These are phyloP conservation scores for Rhizophagus clarus DNA, from an alignment of 192 early-diverging fungal genomes.

Conservation along the genomic window DNA sequence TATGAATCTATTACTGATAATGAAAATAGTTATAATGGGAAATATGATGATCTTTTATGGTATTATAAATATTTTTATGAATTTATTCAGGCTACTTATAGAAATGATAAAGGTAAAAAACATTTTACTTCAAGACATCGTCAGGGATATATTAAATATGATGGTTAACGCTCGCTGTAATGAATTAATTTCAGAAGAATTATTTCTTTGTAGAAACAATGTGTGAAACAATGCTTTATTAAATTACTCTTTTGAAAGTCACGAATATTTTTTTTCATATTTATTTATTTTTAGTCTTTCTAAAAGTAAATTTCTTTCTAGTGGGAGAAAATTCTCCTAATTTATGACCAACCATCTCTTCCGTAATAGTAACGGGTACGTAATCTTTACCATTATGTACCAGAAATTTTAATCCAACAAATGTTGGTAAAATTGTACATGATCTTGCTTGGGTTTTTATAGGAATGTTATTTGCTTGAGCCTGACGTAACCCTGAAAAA, in stretches of 20 bases:
- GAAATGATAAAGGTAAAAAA: conserved; percentile 54
- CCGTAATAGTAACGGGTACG: conserved; percentile 78
- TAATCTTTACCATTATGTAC: conserved; percentile 95
- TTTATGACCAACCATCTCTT: conserved; percentile 94
- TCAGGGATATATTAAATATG: conserved; percentile 63
- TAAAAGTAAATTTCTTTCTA: conserved; percentile 80
- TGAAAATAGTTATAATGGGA: conserved; percentile 60
- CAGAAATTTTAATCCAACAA: conserved; percentile 85
- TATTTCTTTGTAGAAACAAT: too few relatives aligned
- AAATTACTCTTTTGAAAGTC: too few relatives aligned
- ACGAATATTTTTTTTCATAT: too few relatives aligned
- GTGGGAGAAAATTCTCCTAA: conserved; percentile 94
- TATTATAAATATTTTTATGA: conserved; percentile 92
- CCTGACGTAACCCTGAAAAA: conserved; percentile 54
- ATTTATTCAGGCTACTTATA: conserved; percentile 80
- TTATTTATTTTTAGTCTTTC: conserved; percentile 77
- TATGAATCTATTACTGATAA: conserved; percentile 42
- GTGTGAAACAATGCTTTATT: too few relatives aligned
- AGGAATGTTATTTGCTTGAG: conserved; percentile 59
- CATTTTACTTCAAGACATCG: conserved; percentile 59
- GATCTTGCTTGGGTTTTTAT: conserved; percentile 78
- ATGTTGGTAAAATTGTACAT: conserved; percentile 88
- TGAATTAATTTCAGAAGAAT: too few relatives aligned
- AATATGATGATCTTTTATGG: conserved; percentile 87
- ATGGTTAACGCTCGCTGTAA: neutral